phyloP scores from a whole-genome alignment of 2,329 filamentous ascomycete genomes.

The Shiraia bambusicola region DNA sequence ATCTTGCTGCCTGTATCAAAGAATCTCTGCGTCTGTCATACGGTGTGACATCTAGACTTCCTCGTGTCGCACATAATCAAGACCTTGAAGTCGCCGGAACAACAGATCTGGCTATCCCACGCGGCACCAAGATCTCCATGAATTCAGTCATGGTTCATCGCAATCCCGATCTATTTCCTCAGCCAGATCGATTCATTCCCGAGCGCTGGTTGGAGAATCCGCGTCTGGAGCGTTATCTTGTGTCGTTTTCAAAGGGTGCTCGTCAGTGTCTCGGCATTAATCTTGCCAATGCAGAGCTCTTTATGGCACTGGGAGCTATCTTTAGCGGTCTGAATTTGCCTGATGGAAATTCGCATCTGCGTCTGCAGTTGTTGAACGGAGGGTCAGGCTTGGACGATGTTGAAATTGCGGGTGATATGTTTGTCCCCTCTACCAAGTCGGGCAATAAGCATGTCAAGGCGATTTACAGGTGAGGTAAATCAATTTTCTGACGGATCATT shows the following conservation, averaged over 20 bases:
- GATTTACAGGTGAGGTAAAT: no score
- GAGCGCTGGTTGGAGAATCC: slow-evolving; percentile 32
- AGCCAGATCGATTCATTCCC: slow-evolving; percentile 19
- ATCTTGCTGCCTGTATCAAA: slow-evolving; percentile 25
- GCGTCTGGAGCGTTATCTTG: slow-evolving; percentile 11
- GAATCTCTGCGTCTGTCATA: slow-evolving; percentile 23
- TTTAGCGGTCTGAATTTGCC: slow-evolving; percentile 11
- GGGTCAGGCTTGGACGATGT: no score
- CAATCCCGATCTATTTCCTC: slow-evolving; percentile 24
- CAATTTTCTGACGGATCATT: no score
- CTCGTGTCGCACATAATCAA: no score
- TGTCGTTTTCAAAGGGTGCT: slow-evolving; percentile 11
- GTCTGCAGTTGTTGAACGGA: no score
- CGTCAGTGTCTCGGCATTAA: slow-evolving; percentile 15
- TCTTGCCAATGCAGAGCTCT: slow-evolving; percentile 14
- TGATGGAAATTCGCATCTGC: no score
- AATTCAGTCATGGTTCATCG: slow-evolving; percentile 27
- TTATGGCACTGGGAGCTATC: slow-evolving; percentile 9
- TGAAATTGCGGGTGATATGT: no score
- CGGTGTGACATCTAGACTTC: slow-evolving; percentile 9
- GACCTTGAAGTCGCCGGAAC: no score
- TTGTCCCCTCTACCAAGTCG: no score
- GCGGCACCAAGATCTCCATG: slow-evolving; percentile 33
- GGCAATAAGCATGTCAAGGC: no score
- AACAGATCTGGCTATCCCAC: no score